phyloP scores from a whole-genome alignment of 192 early-diverging fungal species.

The Coemansia sp. region DNA sequence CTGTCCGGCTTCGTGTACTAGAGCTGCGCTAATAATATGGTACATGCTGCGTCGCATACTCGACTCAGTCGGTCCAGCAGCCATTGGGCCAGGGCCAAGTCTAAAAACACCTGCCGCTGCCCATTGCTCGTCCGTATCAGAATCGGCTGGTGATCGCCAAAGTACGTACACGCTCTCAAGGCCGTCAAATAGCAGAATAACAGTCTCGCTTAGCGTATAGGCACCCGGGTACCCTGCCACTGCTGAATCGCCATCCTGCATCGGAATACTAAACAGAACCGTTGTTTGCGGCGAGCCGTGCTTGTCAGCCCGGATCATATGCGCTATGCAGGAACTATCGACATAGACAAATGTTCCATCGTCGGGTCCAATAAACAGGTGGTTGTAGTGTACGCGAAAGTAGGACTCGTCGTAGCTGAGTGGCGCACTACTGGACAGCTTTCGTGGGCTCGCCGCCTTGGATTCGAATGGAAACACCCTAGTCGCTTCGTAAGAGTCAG shows the following conservation, averaged over 20 bases:
- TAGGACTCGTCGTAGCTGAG: conserved; percentile 64
- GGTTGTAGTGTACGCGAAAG: conserved; percentile 63
- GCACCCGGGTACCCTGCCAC: conserved; percentile 31
- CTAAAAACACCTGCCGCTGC: conserved; percentile 14
- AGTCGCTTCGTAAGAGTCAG: conserved; percentile 31
- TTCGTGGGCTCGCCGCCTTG: conserved; percentile 24
- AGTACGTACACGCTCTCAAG: conserved; percentile 28
- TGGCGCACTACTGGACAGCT: conserved; percentile 46
- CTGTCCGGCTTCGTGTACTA: background rate
- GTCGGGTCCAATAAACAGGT: conserved; percentile 57
- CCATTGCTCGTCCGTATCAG: conserved; percentile 10
- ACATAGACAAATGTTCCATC: conserved; percentile 26
- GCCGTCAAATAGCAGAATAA: conserved; percentile 41
- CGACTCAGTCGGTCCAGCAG: conserved; percentile 18
- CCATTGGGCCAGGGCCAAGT: conserved; percentile 26
- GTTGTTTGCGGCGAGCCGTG: background rate
- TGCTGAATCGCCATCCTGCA: conserved; percentile 5
- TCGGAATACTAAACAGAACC: conserved; percentile 29
- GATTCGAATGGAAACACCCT: background rate
- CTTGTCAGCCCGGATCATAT: conserved; percentile 13
- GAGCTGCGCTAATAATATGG: conserved; percentile 18
- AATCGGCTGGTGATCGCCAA: background rate
- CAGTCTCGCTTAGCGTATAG: conserved; percentile 5
- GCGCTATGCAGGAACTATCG: conserved; percentile 8
- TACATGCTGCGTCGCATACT: conserved; percentile 17